Base-by-base conservation (phyloP, 2,329 filamentous ascomycete species). In the Rhinocladiella mackenziei region DNA sequence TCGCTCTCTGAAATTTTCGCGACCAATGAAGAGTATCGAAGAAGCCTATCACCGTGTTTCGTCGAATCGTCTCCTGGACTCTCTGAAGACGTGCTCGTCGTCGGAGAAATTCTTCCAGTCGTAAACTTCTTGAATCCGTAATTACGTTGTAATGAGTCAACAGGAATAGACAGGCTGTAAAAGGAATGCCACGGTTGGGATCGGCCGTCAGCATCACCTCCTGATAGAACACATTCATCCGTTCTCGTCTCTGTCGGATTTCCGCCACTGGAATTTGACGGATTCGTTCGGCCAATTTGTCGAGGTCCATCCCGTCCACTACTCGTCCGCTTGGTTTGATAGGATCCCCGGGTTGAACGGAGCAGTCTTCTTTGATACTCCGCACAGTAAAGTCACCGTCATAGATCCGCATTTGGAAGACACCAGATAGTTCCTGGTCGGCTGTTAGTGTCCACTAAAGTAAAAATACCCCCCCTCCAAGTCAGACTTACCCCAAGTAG, bases 111-210 rank as follows among this genome's bases (percentile, higher is more conserved):
- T 98, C 92, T 60, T 98, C 92, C 2, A 98, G 77, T 50, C 87
- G 83, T 60, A 98, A 71, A 65, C 89, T 95, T 74, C 96, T 96
- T 71, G 84, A 96, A 66, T 98, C 92, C 56, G 84, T 95, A 63
- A 98, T 98, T 60, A 98, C 89, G 60, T 97, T 98, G 74, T 98
- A 94, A 66, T 98, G 92, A 23, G 94, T 91, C 45, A 98, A 74
- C 49, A 94, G 94, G 84, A 98, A 92, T 39, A 98, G 74, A 15
- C 96, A 84, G 5, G 84, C 83, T 2, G 88, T 92, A 64, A 98
- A 98, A 1, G 86, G 84, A 48, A 98, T 94, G 35, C 92, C 92
- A 51, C 80, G 78, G 59, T 94, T 87, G 1, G 84, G 85, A 63
- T 98, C 89, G 3, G 89, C 88, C 3, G 89, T 91, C 4, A 96